Base-by-base conservation (phyloP, 2,329 filamentous ascomycete species). In the Aspergillus neoniger region DNA sequence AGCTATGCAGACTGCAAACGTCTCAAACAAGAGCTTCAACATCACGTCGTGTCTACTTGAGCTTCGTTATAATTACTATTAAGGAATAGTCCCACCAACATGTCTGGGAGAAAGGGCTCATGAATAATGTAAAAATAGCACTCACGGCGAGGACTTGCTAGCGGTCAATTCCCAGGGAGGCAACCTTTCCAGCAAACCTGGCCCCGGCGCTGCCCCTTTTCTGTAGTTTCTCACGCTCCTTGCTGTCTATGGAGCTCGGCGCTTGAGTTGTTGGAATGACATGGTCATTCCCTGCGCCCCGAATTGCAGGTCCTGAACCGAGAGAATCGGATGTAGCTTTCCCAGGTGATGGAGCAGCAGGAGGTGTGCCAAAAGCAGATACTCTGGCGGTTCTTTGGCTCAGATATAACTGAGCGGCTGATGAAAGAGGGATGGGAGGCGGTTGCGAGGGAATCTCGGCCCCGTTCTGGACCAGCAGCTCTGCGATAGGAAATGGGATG, bases 391-490 rank as follows among this genome's bases (percentile, higher is more conserved):
- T 80, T 57, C 87, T 96, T 77, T 92, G 88, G 66, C 96, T 92
- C 51, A 98, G 81, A 70, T 97, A 99, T 36, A 90, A 77, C 70
- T 91, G 88, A 2, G 95, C 94, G 50, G 88, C 89, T 9, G 86
- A 82, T 62, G 91, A 92, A 10, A 99, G 83, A 1, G 92, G 92
- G 66, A 98, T 93, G 0, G 91, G 89, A 0, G 93, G 91, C 62
- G 90, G 82, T 2, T 86, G 81, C 1, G 81, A 73, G 0, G 95
- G 94, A 36, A 98, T 89, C 63, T 96, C 90, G 3, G 93, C 93
- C 15, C 95, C 95, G 71, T 99, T 98, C 69, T 98, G 96, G 14
- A 96, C 82, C 14, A 99, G 83, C 61, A 99, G 80, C 75, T 99
- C 95, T 14, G 95, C 95, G 44, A 98, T 83, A 0, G 95, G 88